Conservation (phyloP, 192 early-diverging fungal species). For the Diversispora epigaea region DNA sequence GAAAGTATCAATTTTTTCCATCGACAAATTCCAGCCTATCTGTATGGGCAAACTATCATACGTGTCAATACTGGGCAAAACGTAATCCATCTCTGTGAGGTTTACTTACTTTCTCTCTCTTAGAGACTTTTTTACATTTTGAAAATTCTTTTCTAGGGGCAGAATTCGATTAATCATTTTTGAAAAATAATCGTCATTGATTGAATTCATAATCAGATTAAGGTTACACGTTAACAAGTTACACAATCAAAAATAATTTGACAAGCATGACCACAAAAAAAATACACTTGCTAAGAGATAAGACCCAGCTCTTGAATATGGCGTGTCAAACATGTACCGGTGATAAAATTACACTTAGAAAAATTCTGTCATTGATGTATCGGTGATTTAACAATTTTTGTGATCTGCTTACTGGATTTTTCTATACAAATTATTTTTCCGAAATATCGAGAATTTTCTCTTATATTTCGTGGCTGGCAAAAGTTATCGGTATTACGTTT, state of each 20-base stretch:
- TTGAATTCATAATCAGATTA: neutral
- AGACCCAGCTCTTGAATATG: slow-evolving; percentile 12
- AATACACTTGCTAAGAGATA: neutral
- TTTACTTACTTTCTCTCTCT: slow-evolving; percentile 23
- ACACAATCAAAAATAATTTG: neutral
- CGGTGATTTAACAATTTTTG: too few relatives aligned
- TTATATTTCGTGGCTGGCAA: too few relatives aligned
- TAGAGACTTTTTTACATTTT: slow-evolving; percentile 5
- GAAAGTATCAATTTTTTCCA: slow-evolving; percentile 22
- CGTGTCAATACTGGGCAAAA: slow-evolving; percentile 16
- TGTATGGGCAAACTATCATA: slow-evolving; percentile 30
- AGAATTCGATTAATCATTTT: slow-evolving; percentile 23
- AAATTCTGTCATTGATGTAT: too few relatives aligned
- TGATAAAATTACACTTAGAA: too few relatives aligned
- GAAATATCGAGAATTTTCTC: too few relatives aligned
- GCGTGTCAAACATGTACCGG: too few relatives aligned
- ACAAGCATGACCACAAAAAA: too few relatives aligned
- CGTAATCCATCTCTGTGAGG: slow-evolving; percentile 1
- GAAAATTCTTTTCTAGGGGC: slow-evolving; percentile 17
- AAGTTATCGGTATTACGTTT: too few relatives aligned
- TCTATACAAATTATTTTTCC: too few relatives aligned
- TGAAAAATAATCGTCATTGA: slow-evolving; percentile 1
- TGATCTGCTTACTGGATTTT: too few relatives aligned
- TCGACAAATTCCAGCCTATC: slow-evolving; percentile 23
- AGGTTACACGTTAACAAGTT: neutral